Evolutionary conservation across 2,329 filamentous ascomycete genomes (phyloP), one percentile per base, ranked within the genome.

Genomic region (Cercospora sesami): DNA sequence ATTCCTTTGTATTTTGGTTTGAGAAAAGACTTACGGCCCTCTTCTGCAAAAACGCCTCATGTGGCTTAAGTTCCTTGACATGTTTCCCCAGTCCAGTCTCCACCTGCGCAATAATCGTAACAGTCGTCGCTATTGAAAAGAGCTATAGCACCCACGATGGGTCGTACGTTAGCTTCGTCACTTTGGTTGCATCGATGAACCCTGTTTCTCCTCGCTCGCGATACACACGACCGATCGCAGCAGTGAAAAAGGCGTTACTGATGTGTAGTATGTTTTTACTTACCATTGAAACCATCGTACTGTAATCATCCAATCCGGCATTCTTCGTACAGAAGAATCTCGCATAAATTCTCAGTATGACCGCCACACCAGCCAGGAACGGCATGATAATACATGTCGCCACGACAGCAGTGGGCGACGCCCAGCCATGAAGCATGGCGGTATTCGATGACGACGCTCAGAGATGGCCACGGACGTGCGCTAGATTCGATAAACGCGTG

Each of bases 221-320:
- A 26, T 23, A 26, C 10, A 5, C 9, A 23, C 3, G 18, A 12
- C 4, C 42, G 42, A 53, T 53, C 48, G 23, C 21, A 57, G 36
- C 26, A 30, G 9, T 42, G 7, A 28, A 21, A 28, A 16, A 21
- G 28, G 48, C 5, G 16, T 26, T 53, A 53, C 23, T 53, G 12
- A 6, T 53, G 21, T 4, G 10, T 14, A 53, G 23, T 12, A 26
- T 6, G 14, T 9, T 7, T 23, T 26, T 12, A 36, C 57, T 60
- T 63, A 72, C 69, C 60, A 72, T 63, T 12, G 70, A 68, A 18
- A 68, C 36, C 48, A 61, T 23, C 33, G 72, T 72, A 30, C 67
- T 69, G 8, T 45, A 53, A 66, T 74, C 73, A 57, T 74, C 71
- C 36, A 60, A 60, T 10, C 72, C 72, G 16, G 70, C 60, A 63